Evolutionary conservation across 768 basidiomycete species (phyloP).

Genomic region (Boletus edulis): DNA sequence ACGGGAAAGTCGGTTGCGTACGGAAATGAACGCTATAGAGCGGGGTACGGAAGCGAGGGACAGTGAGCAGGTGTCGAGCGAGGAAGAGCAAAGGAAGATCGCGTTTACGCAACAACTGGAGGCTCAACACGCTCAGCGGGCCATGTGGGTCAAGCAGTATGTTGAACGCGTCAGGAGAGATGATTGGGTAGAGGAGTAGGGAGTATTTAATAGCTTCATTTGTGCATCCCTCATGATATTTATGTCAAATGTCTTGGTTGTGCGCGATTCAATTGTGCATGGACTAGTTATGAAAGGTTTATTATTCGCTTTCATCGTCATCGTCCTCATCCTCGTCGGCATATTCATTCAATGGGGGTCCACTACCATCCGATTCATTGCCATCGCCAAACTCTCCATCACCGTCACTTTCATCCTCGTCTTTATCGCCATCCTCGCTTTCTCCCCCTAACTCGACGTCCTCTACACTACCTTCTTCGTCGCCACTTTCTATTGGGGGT

Average conservation of each 20-base stretch:
- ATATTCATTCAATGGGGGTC: slow-evolving; percentile 43
- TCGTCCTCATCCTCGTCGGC: slow-evolving; percentile 61
- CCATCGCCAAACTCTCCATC: slow-evolving; percentile 40
- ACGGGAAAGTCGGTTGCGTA: slow-evolving; percentile 65
- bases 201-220: slow-evolving; percentile 3
- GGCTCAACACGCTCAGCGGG: slow-evolving; percentile 49
- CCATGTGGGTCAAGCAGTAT: slow-evolving; percentile 63
- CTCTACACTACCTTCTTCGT: slow-evolving; percentile 74
- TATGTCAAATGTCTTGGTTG: slow-evolving; percentile 1
- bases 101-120: slow-evolving; percentile 42
- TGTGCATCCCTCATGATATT: background rate
- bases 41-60: slow-evolving; percentile 25
- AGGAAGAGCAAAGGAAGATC: slow-evolving; percentile 29
- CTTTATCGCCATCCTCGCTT: slow-evolving; percentile 51
- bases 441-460: slow-evolving; percentile 73
- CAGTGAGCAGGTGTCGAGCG: slow-evolving; percentile 30
- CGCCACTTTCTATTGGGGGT: slow-evolving; percentile 59
- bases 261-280: background rate
- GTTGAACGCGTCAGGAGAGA: slow-evolving; percentile 59
- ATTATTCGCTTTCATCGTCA: slow-evolving; percentile 50
- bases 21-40: slow-evolving; percentile 51
- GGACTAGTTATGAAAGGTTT: background rate
- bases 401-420: slow-evolving; percentile 43
- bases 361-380: slow-evolving; percentile 41
- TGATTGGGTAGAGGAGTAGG: slow-evolving; percentile 68